phyloP scores from a whole-genome alignment of 371 early-diverging fungal species.

The Batrachochytrium dendrobatidis region DNA sequence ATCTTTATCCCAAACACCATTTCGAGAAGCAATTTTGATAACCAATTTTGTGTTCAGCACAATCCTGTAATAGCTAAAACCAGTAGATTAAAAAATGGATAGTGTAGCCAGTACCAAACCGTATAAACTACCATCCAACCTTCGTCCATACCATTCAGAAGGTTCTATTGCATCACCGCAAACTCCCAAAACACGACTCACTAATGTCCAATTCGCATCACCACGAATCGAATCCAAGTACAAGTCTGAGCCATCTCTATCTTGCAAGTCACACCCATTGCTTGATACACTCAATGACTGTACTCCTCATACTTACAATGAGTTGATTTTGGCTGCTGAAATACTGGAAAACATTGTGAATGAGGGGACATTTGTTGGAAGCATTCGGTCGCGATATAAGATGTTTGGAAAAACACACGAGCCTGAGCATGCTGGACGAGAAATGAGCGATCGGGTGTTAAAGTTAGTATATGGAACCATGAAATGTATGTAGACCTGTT shows the following conservation, averaged over 20 bases:
- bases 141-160: conserved; percentile 22
- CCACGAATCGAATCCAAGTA: background rate
- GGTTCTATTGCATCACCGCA: conserved; percentile 11
- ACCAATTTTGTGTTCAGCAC: too few relatives aligned
- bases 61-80: too few relatives aligned
- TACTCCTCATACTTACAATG: conserved; percentile 21
- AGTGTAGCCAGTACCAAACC: too few relatives aligned
- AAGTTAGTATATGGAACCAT: conserved; percentile 81
- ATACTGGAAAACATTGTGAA: conserved; percentile 41
- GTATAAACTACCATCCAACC: too few relatives aligned
- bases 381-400: conserved; percentile 7
- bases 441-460: conserved; percentile 37
- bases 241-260: conserved; percentile 1
- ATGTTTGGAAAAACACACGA: background rate
- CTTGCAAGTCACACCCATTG: conserved; percentile 26
- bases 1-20: too few relatives aligned
- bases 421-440: background rate
- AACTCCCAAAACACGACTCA: background rate
- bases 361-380: conserved; percentile 29
- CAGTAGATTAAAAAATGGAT: too few relatives aligned
- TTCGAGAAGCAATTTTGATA: too few relatives aligned
- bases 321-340: conserved; percentile 36
- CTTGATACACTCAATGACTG: conserved; percentile 21
- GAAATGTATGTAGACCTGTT: conserved; percentile 57
- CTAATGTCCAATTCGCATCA: conserved; percentile 4